phyloP scores from a whole-genome alignment of 2,329 filamentous ascomycete species.

The Colletotrichum neosansevieriae region DNA sequence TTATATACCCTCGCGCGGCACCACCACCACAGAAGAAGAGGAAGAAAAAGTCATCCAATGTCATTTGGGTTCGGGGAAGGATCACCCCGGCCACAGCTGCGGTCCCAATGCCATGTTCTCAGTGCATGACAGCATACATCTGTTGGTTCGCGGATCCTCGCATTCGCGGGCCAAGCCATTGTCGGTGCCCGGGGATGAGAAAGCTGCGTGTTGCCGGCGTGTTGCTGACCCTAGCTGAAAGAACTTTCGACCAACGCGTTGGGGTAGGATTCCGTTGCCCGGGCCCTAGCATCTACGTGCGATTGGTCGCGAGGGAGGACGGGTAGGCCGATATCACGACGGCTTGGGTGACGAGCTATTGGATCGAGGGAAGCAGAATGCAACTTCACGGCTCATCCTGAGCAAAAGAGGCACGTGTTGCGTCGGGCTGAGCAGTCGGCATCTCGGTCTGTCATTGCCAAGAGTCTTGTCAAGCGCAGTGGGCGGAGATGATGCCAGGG shows the following conservation, averaged over 20 bases:
- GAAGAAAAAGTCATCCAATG: slow-evolving; percentile 26
- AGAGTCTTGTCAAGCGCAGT: slow-evolving; percentile 27
- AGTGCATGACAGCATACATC: slow-evolving; percentile 23
- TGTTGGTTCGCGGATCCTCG: slow-evolving; percentile 32
- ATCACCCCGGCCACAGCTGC: slow-evolving; percentile 8
- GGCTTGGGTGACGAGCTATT: slow-evolving; percentile 22
- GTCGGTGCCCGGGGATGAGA: slow-evolving; percentile 3
- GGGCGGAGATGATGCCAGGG: slow-evolving; percentile 35
- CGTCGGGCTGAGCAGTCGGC: slow-evolving; percentile 13
- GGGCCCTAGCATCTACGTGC: not conserved
- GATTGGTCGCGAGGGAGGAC: slow-evolving; percentile 26
- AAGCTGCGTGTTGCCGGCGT: slow-evolving; percentile 19
- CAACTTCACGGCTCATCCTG: slow-evolving; percentile 37
- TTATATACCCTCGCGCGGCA: slow-evolving; percentile 35
- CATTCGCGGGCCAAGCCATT: slow-evolving; percentile 19
- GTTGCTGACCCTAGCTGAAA: slow-evolving; percentile 2
- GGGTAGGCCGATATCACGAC: slow-evolving; percentile 32
- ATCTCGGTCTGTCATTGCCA: slow-evolving; percentile 29
- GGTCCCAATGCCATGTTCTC: slow-evolving; percentile 17
- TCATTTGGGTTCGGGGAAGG: slow-evolving; percentile 8
- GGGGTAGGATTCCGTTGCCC: slow-evolving; percentile 30
- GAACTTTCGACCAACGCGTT: slow-evolving; percentile 28
- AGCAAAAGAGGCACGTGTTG: slow-evolving; percentile 34
- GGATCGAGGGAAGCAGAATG: slow-evolving; percentile 27
- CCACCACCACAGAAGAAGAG: not conserved